These are phyloP conservation scores for Saturnispora bothae DNA, from an alignment of 805 yeast genomes.

Conservation along the genomic window DNA sequence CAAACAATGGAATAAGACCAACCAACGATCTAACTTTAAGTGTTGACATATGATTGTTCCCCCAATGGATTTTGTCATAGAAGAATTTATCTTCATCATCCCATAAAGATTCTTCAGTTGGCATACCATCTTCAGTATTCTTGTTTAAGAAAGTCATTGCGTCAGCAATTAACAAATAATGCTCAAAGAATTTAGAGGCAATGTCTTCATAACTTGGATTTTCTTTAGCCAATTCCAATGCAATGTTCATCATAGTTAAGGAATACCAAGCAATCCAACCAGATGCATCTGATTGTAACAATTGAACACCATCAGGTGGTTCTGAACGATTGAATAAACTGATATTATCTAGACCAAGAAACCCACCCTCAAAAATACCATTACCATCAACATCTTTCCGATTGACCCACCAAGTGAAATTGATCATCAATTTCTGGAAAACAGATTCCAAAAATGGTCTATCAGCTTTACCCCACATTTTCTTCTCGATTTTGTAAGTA, in stretches of 20 bases:
- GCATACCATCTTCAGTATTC: constrained; percentile 19
- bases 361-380: constrained; percentile 90
- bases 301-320: constrained; percentile 85
- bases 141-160: constrained; percentile 68
- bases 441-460: constrained; percentile 79
- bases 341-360: constrained; percentile 84
- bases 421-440: constrained; percentile 78
- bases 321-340: constrained; percentile 90
- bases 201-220: constrained; percentile 84
- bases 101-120: constrained; percentile 67
- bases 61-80: constrained; percentile 85
- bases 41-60: constrained; percentile 51
- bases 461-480: constrained; percentile 74
- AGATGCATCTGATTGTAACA: constrained; percentile 91
- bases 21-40: constrained; percentile 83
- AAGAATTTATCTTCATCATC: constrained; percentile 81
- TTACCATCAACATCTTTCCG: constrained; percentile 79
- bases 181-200: constrained; percentile 91
- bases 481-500: constrained; percentile 77
- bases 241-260: constrained; percentile 84
- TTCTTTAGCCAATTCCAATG: constrained; percentile 78
- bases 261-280: constrained; percentile 97
- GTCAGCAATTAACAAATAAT: constrained; percentile 81
- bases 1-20: constrained; percentile 85
- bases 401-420: constrained; percentile 97